A percentile compares a stretch with the other conserved stretches of the same genome.
These are phyloP conservation scores for Colletotrichum filicis DNA, from an alignment of 2,329 filamentous ascomycete species.

Conservation along the genomic window DNA sequence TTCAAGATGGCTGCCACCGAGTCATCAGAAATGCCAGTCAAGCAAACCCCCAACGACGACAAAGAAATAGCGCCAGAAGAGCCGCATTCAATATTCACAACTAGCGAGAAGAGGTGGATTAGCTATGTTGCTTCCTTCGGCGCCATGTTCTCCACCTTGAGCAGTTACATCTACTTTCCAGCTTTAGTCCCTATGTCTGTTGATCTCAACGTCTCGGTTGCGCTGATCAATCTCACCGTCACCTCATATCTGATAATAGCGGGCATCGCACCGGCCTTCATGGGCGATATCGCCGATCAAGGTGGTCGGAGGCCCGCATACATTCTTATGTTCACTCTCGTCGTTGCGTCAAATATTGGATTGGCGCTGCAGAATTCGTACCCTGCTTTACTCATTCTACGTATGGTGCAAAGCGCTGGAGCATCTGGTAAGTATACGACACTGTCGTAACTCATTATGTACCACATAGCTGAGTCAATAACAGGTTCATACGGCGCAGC, in stretches of 20 bases:
- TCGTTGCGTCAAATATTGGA: conserved; percentile 57
- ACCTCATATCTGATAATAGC: conserved; percentile 61
- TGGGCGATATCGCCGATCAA: conserved; percentile 60
- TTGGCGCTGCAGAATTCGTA: conserved; percentile 57
- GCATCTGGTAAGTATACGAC: conserved; percentile 49
- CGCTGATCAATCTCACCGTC: conserved; percentile 54
- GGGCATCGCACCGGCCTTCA: conserved; percentile 62
- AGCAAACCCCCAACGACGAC: too few relatives aligned
- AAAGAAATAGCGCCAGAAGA: neutral
- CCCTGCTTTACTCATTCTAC: conserved; percentile 57
- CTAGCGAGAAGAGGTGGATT: neutral
- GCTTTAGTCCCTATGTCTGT: conserved; percentile 55
- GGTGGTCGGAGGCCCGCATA: conserved; percentile 59
- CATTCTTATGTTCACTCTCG: conserved; percentile 56
- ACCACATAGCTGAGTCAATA: conserved; percentile 56
- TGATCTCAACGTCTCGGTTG: conserved; percentile 51
- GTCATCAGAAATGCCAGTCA: too few relatives aligned
- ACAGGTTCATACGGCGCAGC: too few relatives aligned
- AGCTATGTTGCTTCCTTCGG: neutral
- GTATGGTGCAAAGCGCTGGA: conserved; percentile 60
- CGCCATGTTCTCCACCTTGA: conserved; percentile 49
- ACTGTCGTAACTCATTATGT: conserved; percentile 59
- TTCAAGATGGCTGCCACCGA: too few relatives aligned
- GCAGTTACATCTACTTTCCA: conserved; percentile 60
- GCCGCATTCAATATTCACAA: neutral